Percentiles rank a stretch among this genome's conserved stretches.
Conservation (phyloP, 495 filamentous ascomycete genomes). For the Aspergillus kassunensis region DNA sequence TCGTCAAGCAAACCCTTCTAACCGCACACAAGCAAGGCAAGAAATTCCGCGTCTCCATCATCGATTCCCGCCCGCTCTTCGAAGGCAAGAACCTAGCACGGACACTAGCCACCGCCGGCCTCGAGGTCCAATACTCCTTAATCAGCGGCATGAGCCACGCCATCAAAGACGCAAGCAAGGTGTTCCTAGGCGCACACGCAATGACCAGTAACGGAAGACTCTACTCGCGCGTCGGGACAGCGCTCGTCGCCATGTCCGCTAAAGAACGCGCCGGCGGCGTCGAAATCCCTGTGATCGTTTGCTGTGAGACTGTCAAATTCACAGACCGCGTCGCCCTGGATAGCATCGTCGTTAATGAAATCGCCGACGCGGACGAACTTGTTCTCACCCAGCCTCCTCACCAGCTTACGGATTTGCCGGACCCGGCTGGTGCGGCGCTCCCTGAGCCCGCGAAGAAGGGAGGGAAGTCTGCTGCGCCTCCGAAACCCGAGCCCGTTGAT, state of each 20-base stretch:
- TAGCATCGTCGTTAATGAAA: constrained; percentile 89
- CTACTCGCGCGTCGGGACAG: constrained; percentile 83
- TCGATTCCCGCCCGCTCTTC: constrained; percentile 77
- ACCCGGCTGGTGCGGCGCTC: constrained; percentile 25
- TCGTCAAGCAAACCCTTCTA: constrained; percentile 76
- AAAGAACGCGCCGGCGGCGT: constrained; percentile 55
- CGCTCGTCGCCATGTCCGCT: constrained; percentile 82
- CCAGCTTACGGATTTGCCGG: constrained; percentile 37
- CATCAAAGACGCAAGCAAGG: constrained; percentile 69
- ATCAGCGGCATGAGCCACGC: constrained; percentile 69
- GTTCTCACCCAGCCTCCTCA: constrained; percentile 30
- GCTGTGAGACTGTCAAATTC: constrained; percentile 95
- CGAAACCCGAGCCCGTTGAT: constrained; percentile 21
- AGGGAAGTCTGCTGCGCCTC: constrained; percentile 27
- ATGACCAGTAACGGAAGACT: constrained; percentile 88
- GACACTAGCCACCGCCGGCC: constrained; percentile 59
- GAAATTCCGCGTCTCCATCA: constrained; percentile 76
- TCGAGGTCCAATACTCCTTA: constrained; percentile 76
- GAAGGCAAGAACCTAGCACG: constrained; percentile 74
- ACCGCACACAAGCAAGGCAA: constrained; percentile 64
- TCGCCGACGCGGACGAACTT: constrained; percentile 67
- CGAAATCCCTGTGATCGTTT: constrained; percentile 77
- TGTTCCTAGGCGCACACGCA: constrained; percentile 82
- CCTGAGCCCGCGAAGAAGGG: constrained; percentile 34
- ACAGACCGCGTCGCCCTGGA: constrained; percentile 86